These are phyloP conservation scores for Pulveroboletus sp. DNA, from an alignment of 768 basidiomycete species.

Conservation along the genomic window DNA sequence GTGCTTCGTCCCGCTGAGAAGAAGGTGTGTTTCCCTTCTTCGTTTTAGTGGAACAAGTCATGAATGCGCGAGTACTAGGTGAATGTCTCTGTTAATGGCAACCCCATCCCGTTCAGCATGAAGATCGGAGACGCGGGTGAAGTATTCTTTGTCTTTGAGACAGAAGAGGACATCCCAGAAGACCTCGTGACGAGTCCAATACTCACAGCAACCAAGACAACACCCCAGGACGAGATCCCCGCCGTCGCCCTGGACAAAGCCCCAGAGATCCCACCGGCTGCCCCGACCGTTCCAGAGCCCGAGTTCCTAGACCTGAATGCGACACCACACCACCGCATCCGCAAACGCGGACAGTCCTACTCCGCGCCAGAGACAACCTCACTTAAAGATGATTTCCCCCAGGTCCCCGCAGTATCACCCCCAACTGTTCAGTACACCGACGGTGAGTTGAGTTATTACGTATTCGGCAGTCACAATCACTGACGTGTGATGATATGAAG, in stretches of 20 bases:
- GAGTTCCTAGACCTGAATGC: slow-evolving; percentile 86
- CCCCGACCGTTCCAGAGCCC: slow-evolving; percentile 47
- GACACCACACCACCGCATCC: slow-evolving; percentile 11
- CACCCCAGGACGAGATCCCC: slow-evolving; percentile 29
- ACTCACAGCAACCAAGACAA: slow-evolving; percentile 53
- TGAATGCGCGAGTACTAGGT: slow-evolving; percentile 49
- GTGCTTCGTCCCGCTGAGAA: slow-evolving; percentile 92
- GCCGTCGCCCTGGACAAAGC: slow-evolving; percentile 17
- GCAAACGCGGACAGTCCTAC: slow-evolving; percentile 23
- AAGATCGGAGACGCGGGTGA: slow-evolving; percentile 99
- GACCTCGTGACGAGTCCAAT: slow-evolving; percentile 94
- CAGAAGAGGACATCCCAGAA: slow-evolving; percentile 88
- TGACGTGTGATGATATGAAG: slow-evolving; percentile 34
- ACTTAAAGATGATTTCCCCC: slow-evolving; percentile 42
- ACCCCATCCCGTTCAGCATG: slow-evolving; percentile 89
- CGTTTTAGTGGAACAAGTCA: not conserved
- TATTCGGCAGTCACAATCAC: not conserved
- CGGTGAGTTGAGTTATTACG: slow-evolving; percentile 35
- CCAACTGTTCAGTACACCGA: slow-evolving; percentile 62
- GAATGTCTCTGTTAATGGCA: slow-evolving; percentile 82
- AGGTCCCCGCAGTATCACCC: slow-evolving; percentile 40
- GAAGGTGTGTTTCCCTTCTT: slow-evolving; percentile 48
- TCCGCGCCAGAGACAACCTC: slow-evolving; percentile 32
- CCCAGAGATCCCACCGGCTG: slow-evolving; percentile 4
- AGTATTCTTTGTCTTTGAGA: slow-evolving; percentile 98